Evolutionary conservation across 345 rosid species (phyloP), one percentile per base, ranked within the genome.

Genomic region (Passiflora organensis): DNA sequence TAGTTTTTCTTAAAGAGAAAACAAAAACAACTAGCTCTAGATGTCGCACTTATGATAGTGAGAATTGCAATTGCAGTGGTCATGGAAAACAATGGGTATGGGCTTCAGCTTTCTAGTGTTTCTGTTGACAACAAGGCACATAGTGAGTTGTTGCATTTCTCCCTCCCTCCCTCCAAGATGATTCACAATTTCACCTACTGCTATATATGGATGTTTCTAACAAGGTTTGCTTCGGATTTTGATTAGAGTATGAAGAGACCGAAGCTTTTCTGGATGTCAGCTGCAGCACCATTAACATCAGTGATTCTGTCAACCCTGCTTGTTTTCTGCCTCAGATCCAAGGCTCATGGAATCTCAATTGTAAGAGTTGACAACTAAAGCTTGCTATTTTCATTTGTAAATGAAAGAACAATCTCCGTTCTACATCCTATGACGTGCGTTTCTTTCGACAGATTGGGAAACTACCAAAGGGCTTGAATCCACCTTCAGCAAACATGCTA

Each of bases 241-340:
- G 20, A 32, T 5, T 76, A 94, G 99, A 83, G 97, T 72, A 76
- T 77, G 74, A 89, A 52, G 62, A 89, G 79, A 55, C 96, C 96
- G 19, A 89, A 89, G 70, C 83, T 87, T 57, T 94, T 89, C 76
- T 94, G 97, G 97, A 76, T 89, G 18, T 87, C 97, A 0, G 97
- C 97, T 4, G 96, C 95, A 21, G 88, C 97, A 22, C 99, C 99
- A 15, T 68, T 94, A 54, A 68, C 84, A 34, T 89, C 95, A 38
- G 95, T 94, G 49, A 69, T 93, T 61, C 53, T 80, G 61, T 85
- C 99, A 47, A 93, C 85, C 38, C 43, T 82, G 28, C 0, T 78
- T 6, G 72, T 75, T 46, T 79, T 75, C 72, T 67, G 75, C 63
- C 52, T 89, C 67, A 78, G 69, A 74, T 69, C 82, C 45, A 82